Evolutionary conservation across 129 eudicot species (phyloP), one percentile per base, ranked within the genome.

Genomic region (Centella asiatica): DNA sequence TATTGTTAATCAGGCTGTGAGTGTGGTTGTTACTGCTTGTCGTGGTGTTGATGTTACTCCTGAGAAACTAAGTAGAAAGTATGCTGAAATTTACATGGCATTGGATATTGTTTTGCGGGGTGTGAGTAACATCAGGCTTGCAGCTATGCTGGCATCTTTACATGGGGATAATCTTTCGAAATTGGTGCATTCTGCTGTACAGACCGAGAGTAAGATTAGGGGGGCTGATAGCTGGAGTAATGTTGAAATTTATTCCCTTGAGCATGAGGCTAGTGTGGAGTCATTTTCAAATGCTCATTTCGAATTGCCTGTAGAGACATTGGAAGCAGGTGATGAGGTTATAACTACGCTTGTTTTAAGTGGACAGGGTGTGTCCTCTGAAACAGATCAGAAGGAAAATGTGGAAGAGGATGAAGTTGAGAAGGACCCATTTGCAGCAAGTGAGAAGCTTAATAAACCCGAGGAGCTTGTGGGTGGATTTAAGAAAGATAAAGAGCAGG

Each of bases 361-460:
- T 0, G 88, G 77, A 37, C 88, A 64, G 74, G 81, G 44, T 26
- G 74, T 77, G 18, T 44, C 56, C 27, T 62, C 64, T 13, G 87
- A 86, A 64, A 78, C 71, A 18, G 84, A 86, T 50, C 75, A 73
- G 63, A 73, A 74, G 44, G 40, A 42, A 2, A 83, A 78, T 50
- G 64, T 66, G 20, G 94, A 92, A 72, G 95, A 84, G 44, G 76
- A 48, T 17, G 77, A 75, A 51, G 76, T 42, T 18, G 96, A 84
- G 69, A 81, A 87, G 46, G 98, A 92, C 49, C 98, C 98, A 1
- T 92, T 92, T 74, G 98, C 98, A 9, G 98, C 98, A 4, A 92
- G 98, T 74, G 98, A 92, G 68, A 76, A 70, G 52, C 76, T 92
- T 48, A 72, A 71, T 58, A 77, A 92, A 71, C 98, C 98, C 1